Evolutionary conservation across 1,284 basidiomycete genomes (phyloP), one percentile per base, ranked within the genome.

Genomic region (Ceratobasidium sp.): DNA sequence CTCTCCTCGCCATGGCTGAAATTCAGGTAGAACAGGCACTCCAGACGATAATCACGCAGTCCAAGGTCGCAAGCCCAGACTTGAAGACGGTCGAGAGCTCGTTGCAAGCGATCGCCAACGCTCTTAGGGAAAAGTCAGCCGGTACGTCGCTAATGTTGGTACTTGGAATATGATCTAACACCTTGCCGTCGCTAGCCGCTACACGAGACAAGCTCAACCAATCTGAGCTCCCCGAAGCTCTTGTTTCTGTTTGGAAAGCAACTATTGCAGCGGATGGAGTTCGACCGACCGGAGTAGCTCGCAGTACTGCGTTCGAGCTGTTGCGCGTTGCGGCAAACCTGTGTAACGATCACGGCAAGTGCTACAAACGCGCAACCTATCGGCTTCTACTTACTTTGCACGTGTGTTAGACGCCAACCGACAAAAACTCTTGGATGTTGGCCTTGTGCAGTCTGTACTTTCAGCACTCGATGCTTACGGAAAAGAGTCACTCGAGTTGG

Each of bases 301-400:
- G 88, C 65, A 80, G 86, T 8, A 87, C 87, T 28, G 84, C 90
- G 15, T 88, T 88, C 77, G 92, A 94, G 82, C 84, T 94, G 35
- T 86, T 95, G 68, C 88, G 93, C 75, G 89, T 94, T 23, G 89
- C 89, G 26, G 93, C 93, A 20, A 94, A 94, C 83, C 83, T 94
- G 11, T 94, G 92, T 82, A 90, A 93, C 84, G 92, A 94, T 81
- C 92, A 94, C 80, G 90, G 94, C 90, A 80, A 80, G 88, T 80
- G 42, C 53, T 63, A 8, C 31, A 26, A 28, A 23, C 23, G 67
- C 47, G 23, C 31, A 26, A 11, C 42, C 11, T 64, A 13, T 35
- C 13, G 45, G 45, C 51, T 75, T 49, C 20, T 54, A 47, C 28
- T 37, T 63, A 26, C 23, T 75, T 11, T 56, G 1, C 8, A 60